These are phyloP conservation scores for Xenosphaeropsis pyriputrescens DNA, from an alignment of 2,329 filamentous ascomycete species.

Conservation along the genomic window DNA sequence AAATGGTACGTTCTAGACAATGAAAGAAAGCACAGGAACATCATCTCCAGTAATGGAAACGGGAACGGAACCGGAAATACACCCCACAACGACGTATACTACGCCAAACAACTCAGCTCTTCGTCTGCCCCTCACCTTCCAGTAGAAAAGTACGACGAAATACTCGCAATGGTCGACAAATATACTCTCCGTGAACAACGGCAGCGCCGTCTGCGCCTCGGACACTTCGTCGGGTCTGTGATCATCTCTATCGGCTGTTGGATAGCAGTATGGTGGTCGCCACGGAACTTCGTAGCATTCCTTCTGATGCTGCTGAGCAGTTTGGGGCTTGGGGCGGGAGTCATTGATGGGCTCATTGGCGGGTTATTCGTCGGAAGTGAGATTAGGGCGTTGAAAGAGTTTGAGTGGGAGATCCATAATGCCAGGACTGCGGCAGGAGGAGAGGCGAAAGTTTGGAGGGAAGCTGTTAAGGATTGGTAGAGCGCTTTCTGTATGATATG, in stretches of 20 bases:
- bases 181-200: slow-evolving; percentile 58
- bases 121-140: slow-evolving; percentile 19
- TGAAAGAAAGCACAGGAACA: slow-evolving; percentile 1
- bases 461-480: slow-evolving; percentile 17
- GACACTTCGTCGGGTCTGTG: slow-evolving; percentile 59
- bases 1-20: slow-evolving; percentile 6
- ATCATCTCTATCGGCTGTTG: slow-evolving; percentile 58
- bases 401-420: slow-evolving; percentile 81
- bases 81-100: slow-evolving; percentile 1
- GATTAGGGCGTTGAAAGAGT: slow-evolving; percentile 71
- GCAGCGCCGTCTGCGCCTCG: slow-evolving; percentile 57
- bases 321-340: slow-evolving; percentile 60
- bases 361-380: slow-evolving; percentile 79
- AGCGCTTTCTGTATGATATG: background rate
- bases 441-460: slow-evolving; percentile 8
- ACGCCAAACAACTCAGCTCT: slow-evolving; percentile 10
- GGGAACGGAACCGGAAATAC: slow-evolving; percentile 11
- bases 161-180: slow-evolving; percentile 52
- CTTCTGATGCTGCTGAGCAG: slow-evolving; percentile 67
- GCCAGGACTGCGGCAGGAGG: slow-evolving; percentile 27
- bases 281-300: slow-evolving; percentile 63
- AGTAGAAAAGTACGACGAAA: slow-evolving; percentile 48
- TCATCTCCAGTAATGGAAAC: slow-evolving; percentile 6
- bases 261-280: slow-evolving; percentile 76
- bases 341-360: slow-evolving; percentile 74